Percentiles rank a stretch among this genome's conserved stretches.
Evolutionary conservation across 176 grass and related monocot genomes (phyloP).

Genomic region (Rhynchospora pubera): DNA sequence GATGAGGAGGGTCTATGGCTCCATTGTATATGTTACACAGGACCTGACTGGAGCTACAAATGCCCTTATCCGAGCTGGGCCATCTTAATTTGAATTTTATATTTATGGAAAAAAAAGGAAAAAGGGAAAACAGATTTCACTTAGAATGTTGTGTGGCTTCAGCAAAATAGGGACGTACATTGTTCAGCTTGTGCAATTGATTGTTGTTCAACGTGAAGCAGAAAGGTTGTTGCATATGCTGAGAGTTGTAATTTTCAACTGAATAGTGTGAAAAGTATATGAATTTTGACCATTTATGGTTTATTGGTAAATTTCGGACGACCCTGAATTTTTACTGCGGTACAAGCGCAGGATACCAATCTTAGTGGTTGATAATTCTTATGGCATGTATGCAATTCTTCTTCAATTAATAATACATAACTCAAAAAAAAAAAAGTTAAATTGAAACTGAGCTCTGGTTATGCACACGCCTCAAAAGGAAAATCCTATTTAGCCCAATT

Average conservation of each 20-base stretch:
- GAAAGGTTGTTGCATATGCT: background rate
- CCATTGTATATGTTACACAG: conserved; percentile 69
- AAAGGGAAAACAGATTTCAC: background rate
- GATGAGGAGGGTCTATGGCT: conserved; percentile 79
- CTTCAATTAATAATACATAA: background rate
- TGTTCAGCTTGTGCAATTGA: background rate
- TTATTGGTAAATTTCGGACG: background rate
- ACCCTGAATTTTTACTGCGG: background rate
- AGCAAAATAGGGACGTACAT: background rate
- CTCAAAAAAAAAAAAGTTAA: background rate
- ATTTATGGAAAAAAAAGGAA: background rate
- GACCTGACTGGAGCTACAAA: conserved; percentile 84
- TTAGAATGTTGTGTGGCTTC: background rate
- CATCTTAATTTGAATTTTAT: background rate
- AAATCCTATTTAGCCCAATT: background rate
- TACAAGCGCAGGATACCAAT: background rate
- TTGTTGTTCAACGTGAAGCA: background rate
- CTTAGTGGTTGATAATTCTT: background rate
- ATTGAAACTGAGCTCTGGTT: background rate
- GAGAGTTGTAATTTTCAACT: background rate
- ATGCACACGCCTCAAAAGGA: background rate
- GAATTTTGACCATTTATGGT: background rate
- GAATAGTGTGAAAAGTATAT: background rate
- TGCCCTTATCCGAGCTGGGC: conserved; percentile 88
- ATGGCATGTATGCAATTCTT: background rate